phyloP scores from a whole-genome alignment of 2,329 filamentous ascomycete species.

The Aspergillus bombycis region DNA sequence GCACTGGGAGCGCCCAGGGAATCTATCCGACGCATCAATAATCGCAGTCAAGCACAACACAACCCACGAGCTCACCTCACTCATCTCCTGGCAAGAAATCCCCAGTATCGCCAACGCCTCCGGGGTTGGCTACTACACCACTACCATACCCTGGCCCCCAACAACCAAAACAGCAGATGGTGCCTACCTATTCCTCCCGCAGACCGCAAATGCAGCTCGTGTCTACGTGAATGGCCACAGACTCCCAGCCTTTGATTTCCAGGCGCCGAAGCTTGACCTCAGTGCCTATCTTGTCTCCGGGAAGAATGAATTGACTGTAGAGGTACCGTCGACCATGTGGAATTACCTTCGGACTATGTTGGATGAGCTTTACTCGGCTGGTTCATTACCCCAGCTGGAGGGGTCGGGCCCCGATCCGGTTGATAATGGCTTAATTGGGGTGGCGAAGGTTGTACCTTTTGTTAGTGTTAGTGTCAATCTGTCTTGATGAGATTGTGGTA shows the following conservation, averaged over 20 bases:
- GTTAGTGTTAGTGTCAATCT: neutral
- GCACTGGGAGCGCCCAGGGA: slow-evolving; percentile 25
- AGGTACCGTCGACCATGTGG: slow-evolving; percentile 26
- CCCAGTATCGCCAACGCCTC: slow-evolving; percentile 20
- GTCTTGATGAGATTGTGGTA: neutral
- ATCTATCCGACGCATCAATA: slow-evolving; percentile 21
- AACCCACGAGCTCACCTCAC: slow-evolving; percentile 21
- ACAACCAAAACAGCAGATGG: slow-evolving; percentile 12
- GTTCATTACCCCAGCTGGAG: neutral
- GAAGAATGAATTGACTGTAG: slow-evolving; percentile 14
- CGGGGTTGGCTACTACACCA: slow-evolving; percentile 26
- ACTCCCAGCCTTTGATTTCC: slow-evolving; percentile 20
- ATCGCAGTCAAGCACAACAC: slow-evolving; percentile 25
- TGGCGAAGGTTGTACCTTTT: slow-evolving; percentile 15
- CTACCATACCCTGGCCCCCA: slow-evolving; percentile 19
- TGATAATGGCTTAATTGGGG: slow-evolving; percentile 21
- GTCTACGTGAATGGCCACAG: slow-evolving; percentile 22
- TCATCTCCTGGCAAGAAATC: slow-evolving; percentile 26
- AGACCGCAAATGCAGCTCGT: slow-evolving; percentile 17
- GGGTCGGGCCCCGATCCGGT: slow-evolving; percentile 1
- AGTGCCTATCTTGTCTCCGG: slow-evolving; percentile 13
- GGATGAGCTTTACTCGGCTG: slow-evolving; percentile 13
- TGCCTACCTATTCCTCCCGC: slow-evolving; percentile 23
- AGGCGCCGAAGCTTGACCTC: slow-evolving; percentile 17
- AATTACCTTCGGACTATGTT: slow-evolving; percentile 22